A percentile compares a stretch with the other conserved stretches of the same genome.
These are phyloP conservation scores for Xerocomellus chrysenteron DNA, from an alignment of 768 basidiomycete species.

Conservation along the genomic window DNA sequence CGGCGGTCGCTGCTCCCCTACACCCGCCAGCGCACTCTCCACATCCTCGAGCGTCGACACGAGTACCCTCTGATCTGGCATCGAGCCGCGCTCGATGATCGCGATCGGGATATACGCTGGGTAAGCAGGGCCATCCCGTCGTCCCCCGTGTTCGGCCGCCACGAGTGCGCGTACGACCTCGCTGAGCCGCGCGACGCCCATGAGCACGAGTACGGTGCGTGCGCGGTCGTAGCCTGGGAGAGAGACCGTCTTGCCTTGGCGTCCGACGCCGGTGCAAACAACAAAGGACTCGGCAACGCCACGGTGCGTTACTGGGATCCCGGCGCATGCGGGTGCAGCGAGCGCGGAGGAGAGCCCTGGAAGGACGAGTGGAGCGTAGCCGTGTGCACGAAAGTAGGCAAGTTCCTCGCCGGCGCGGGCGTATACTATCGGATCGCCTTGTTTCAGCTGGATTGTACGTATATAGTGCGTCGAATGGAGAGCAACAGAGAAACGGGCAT, in stretches of 20 bases:
- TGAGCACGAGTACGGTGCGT: constrained; percentile 81
- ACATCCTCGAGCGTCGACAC: constrained; percentile 75
- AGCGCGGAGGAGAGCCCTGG: constrained; percentile 91
- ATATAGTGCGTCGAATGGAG: background rate
- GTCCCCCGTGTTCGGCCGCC: constrained; percentile 32
- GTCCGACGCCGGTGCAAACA: constrained; percentile 92
- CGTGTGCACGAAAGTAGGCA: constrained; percentile 83
- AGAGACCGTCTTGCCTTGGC: constrained; percentile 75
- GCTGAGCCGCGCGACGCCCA: constrained; percentile 89
- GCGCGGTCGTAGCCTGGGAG: constrained; percentile 87
- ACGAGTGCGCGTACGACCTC: constrained; percentile 67
- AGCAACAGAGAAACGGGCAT: background rate
- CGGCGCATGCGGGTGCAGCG: constrained; percentile 85
- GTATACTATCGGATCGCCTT: constrained; percentile 95
- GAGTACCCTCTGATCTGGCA: constrained; percentile 87
- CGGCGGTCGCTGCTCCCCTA: constrained; percentile 87
- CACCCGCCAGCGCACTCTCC: constrained; percentile 63
- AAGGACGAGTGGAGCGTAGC: constrained; percentile 79
- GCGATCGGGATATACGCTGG: constrained; percentile 82
- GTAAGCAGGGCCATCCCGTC: constrained; percentile 58
- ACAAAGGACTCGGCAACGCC: constrained; percentile 89
- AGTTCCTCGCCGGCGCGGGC: constrained; percentile 95
- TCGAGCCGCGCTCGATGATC: constrained; percentile 91
- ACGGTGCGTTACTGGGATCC: constrained; percentile 93
- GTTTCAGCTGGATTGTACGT: constrained; percentile 68